These are phyloP conservation scores for Phanerochaete carnosa DNA, from an alignment of 768 basidiomycete species.

Conservation along the genomic window DNA sequence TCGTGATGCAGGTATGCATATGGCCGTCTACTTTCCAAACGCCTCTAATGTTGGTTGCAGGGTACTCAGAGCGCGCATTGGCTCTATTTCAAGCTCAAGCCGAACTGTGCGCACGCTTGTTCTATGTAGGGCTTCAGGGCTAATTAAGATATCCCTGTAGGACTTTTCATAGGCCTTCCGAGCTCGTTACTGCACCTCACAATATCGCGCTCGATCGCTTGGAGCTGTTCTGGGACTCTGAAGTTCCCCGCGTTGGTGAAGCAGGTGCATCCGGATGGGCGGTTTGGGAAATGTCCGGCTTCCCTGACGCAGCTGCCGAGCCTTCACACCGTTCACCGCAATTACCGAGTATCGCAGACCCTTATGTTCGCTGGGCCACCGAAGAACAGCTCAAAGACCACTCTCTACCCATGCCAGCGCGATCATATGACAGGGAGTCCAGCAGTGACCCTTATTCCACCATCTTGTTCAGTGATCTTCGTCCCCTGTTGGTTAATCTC, in stretches of 20 bases:
- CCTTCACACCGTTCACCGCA: constrained; percentile 10
- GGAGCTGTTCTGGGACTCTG: constrained; percentile 85
- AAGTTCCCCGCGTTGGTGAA: constrained; percentile 75
- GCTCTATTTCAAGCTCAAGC: constrained; percentile 83
- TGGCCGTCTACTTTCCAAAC: background rate
- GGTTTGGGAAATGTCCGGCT: constrained; percentile 49
- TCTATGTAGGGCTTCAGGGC: background rate
- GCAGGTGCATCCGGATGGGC: constrained; percentile 64
- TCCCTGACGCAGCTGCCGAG: constrained; percentile 27
- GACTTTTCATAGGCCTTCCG: constrained; percentile 52
- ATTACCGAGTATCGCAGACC: constrained; percentile 42
- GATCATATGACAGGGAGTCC: constrained; percentile 47
- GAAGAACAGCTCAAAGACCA: constrained; percentile 53
- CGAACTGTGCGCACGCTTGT: constrained; percentile 60
- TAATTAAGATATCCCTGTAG: constrained; percentile 32
- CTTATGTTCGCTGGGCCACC: constrained; percentile 63
- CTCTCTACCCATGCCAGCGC: constrained; percentile 42
- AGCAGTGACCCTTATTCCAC: constrained; percentile 68
- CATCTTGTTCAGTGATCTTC: constrained; percentile 72
- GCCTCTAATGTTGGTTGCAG: constrained; percentile 30
- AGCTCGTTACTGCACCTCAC: constrained; percentile 41
- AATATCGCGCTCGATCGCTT: constrained; percentile 51
- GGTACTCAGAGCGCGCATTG: constrained; percentile 68
- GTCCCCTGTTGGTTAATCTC: constrained; percentile 47
- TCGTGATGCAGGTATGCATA: constrained; percentile 57